Evolutionary conservation across 352 stramenopile genomes (phyloP).

Genomic region (Pythium myriotylum): DNA sequence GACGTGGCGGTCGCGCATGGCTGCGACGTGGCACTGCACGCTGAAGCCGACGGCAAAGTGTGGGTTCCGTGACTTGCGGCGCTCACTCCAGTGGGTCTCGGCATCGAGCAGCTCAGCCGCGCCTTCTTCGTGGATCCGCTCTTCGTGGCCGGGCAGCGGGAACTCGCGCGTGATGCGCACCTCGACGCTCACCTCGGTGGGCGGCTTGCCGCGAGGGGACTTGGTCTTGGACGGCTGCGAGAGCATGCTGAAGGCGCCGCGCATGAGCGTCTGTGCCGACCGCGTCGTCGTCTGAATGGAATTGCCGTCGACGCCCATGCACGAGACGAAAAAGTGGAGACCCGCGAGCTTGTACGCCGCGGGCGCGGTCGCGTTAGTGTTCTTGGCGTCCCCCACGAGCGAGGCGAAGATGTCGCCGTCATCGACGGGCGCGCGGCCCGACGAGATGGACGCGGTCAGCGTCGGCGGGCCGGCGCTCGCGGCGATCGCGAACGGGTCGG

Average conservation of each 20-base stretch:
- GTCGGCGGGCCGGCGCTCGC: not conserved
- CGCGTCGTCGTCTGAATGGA: constrained; percentile 45
- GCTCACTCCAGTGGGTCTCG: constrained; percentile 77
- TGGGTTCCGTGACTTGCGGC: constrained; percentile 59
- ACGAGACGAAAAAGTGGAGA: constrained; percentile 79
- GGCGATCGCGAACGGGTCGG: constrained; percentile 25
- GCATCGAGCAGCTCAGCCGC: constrained; percentile 33
- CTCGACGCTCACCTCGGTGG: constrained; percentile 72
- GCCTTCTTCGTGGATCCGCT: not conserved
- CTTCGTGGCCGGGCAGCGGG: constrained; percentile 30
- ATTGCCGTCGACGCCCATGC: constrained; percentile 59
- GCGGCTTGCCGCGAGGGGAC: constrained; percentile 47
- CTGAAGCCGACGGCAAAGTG: constrained; percentile 73
- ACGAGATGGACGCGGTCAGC: not conserved
- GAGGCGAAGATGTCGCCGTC: constrained; percentile 7
- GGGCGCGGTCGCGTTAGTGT: not conserved
- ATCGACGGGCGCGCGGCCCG: not conserved
- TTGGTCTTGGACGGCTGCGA: constrained; percentile 45
- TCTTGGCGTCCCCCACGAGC: constrained; percentile 4
- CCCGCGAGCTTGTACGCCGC: constrained; percentile 15
- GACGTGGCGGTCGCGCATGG: constrained; percentile 63
- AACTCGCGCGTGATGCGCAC: constrained; percentile 62
- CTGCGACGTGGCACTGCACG: constrained; percentile 47
- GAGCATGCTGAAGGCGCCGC: constrained; percentile 75
- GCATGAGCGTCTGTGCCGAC: constrained; percentile 73